Conservation (phyloP, 1,284 basidiomycete genomes). For the Microbotryomycetes sp. region DNA sequence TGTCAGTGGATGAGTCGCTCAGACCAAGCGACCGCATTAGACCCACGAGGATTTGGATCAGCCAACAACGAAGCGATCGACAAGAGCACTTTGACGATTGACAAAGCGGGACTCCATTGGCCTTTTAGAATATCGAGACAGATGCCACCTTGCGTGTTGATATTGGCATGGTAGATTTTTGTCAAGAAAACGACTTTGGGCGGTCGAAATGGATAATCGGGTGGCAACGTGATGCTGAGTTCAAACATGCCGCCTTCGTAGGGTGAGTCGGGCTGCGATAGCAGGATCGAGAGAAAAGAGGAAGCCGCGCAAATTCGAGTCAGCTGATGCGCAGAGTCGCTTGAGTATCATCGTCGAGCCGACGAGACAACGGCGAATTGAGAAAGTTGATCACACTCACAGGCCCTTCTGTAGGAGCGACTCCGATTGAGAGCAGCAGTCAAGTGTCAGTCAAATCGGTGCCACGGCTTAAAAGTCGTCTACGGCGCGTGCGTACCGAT, state of each 20-base stretch:
- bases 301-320: neutral
- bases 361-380: neutral
- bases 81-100: conserved; percentile 50
- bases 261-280: conserved; percentile 55
- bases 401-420: neutral
- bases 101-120: conserved; percentile 92
- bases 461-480: no score
- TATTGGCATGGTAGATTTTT: conserved; percentile 77
- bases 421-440: neutral
- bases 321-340: neutral
- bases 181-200: conserved; percentile 99
- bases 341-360: neutral
- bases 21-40: no score
- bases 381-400: neutral
- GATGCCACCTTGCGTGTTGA: conserved; percentile 96
- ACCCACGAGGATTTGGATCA: conserved; percentile 74
- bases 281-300: neutral
- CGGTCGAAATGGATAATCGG: conserved; percentile 95
- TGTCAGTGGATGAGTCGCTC: neutral
- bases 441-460: neutral
- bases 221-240: conserved; percentile 61
- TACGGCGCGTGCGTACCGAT: conserved; percentile 52
- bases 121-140: conserved; percentile 51
- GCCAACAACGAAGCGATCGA: conserved; percentile 96
- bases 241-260: conserved; percentile 83